Evolutionary conservation across 2,329 filamentous ascomycete genomes (phyloP), one percentile per base, ranked within the genome.

Genomic region (Dichotomopilus funicola): DNA sequence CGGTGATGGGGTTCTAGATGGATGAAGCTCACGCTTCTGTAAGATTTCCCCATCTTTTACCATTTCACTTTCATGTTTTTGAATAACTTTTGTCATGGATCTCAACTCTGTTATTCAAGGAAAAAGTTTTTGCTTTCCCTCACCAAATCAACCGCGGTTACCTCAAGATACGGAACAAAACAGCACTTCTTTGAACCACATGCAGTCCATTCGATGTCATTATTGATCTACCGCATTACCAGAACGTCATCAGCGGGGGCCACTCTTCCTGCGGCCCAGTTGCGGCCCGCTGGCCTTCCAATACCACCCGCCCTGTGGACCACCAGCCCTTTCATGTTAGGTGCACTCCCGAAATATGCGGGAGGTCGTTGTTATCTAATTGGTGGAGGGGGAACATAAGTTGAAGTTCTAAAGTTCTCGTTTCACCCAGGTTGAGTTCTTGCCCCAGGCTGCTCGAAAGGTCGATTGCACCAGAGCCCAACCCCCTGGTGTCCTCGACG

Each of bases 11-110:
- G 33, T 37, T 40, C 42, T 59, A 59, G 57, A 59, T 53, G 54
- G 54, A 56, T 45, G 54, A 58, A 38, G 58, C 58, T 35, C 58
- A 58, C 58, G 58, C 58, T 56, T 58, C 53, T 41, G 51, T 37
- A 48, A 47, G 40, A 41, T 46, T 59, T 10, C 44, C 11, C 11
- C 36, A 42, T 54, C n/a, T 1, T 37, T 40, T 27, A n/a, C 19
- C 11, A 27, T 47, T 37, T 47, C 2, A 34, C 19, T 41, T 11
- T 1, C 13, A 38, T 47, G 33, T 19, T 10, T n/a, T 50, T 10
- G 2, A 49, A 49, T 5, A 2, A 2, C 13, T 49, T 38, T 38
- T 38, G 37, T 8, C 37, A 27, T 27, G 19, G 19, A 27, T 27
- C 19, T 27, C 19, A 27, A 27, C 19, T 27, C 19, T 27, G 27